Base-by-base conservation (phyloP, 73 alveolate genomes). In the Stentor roeselii region DNA sequence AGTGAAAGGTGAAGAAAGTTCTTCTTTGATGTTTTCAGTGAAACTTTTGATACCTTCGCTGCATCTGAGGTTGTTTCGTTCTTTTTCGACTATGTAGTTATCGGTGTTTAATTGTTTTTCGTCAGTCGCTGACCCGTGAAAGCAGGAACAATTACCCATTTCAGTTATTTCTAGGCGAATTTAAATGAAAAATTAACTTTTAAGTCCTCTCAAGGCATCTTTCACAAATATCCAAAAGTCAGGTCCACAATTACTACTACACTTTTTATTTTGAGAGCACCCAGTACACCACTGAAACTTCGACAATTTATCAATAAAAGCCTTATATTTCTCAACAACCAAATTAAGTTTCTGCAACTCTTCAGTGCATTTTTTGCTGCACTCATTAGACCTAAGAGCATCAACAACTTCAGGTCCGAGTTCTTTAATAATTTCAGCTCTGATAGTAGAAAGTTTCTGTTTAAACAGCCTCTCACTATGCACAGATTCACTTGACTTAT, bases 371-470 rank as follows among this genome's bases (percentile, higher is more conserved):
- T 50, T 50, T 21, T 50, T 50, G 21, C 67, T 50, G 21, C 67
- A 50, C 21, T 50, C 67, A 11, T 6, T 50, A 50, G 6, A 11
- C 21, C 67, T 50, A 11, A 50, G 21, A 11, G 21, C 21, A 50
- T 50, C 67, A 50, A 50, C 67, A 50, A 50, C 67, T 50, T 50
- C 67, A 50, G 67, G 67, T 11, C 67, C 67, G 30, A 50, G 6
- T 50, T 50, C 67, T 50, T 50, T 50, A 6, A 50, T 50, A 50
- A 50, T 50, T 21, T 50, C 67, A 50, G 30, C 21, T 50, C 21
- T 50, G 67, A 6, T 50, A 11, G 30, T 50, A 50, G 67, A 50
- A 50, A 50, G 6, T 50, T 50, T 6, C 67, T 50, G 30, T 11
- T 11, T 50, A 21, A 11, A 50, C 67, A 50, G 6, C 21, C 21